Conservation (phyloP, 495 filamentous ascomycete genomes). For the Staphylotrichum tortipilum region DNA sequence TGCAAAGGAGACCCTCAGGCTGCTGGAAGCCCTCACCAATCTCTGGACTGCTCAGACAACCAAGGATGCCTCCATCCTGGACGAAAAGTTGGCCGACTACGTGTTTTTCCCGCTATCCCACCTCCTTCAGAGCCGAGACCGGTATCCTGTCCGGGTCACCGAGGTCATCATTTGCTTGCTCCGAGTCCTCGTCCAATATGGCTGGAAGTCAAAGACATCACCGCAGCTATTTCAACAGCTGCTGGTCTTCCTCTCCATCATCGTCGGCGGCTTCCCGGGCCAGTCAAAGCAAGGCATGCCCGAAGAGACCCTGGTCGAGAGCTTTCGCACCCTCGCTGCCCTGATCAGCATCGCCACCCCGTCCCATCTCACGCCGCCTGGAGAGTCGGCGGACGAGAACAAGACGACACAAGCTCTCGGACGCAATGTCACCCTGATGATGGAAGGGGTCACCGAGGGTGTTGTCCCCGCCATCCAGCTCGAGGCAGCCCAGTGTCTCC, state of each 20-base stretch:
- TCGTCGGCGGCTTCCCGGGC: slow-evolving; percentile 61
- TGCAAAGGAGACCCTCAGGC: slow-evolving; percentile 45
- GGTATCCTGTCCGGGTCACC: slow-evolving; percentile 59
- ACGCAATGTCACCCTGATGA: slow-evolving; percentile 68
- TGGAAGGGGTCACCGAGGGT: slow-evolving; percentile 59
- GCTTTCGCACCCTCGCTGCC: slow-evolving; percentile 34
- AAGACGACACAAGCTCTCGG: slow-evolving; percentile 72
- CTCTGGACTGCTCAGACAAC: slow-evolving; percentile 45
- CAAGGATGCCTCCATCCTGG: slow-evolving; percentile 48
- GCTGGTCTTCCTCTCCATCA: slow-evolving; percentile 72
- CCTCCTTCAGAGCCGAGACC: slow-evolving; percentile 68
- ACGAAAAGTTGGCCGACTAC: slow-evolving; percentile 84
- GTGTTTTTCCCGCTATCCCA: slow-evolving; percentile 88
- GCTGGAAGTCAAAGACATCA: slow-evolving; percentile 63
- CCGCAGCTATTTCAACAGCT: slow-evolving; percentile 72
- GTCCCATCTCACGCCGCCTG: slow-evolving; percentile 27
- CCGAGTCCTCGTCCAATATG: slow-evolving; percentile 58
- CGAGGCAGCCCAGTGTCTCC: slow-evolving; percentile 56
- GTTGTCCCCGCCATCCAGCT: slow-evolving; percentile 55
- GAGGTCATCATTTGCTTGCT: slow-evolving; percentile 71
- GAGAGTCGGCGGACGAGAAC: slow-evolving; percentile 24
- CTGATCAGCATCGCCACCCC: slow-evolving; percentile 33
- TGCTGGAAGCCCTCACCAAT: slow-evolving; percentile 45
- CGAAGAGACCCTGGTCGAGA: slow-evolving; percentile 59
- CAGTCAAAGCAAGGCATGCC: slow-evolving; percentile 42